Percentiles rank a stretch among this genome's conserved stretches.
These are phyloP conservation scores for Camellia lanceoleosa DNA, from an alignment of 148 eudicot species.

Conservation along the genomic window DNA sequence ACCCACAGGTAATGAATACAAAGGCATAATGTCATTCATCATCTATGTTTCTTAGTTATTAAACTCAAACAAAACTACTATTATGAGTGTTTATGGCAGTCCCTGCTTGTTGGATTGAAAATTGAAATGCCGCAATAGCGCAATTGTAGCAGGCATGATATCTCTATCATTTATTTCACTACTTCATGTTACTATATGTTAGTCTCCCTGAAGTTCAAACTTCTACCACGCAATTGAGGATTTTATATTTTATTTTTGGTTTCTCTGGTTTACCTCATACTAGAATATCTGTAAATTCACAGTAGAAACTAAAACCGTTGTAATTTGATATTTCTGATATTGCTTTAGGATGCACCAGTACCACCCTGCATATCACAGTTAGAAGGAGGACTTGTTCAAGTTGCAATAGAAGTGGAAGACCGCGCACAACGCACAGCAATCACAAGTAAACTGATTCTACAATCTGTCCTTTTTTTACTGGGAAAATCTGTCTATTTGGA, in stretches of 20 bases:
- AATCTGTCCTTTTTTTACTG: neutral
- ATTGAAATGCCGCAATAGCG: neutral
- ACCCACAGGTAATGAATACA: slow-evolving; percentile 65
- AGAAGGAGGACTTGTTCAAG: slow-evolving; percentile 98
- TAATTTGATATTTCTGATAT: slow-evolving; percentile 12
- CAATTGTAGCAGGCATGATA: neutral
- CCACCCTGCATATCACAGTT: slow-evolving; percentile 98
- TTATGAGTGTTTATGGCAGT: neutral
- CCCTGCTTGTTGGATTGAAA: neutral
- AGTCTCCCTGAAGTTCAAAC: neutral
- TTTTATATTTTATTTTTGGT: neutral
- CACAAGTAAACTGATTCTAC: slow-evolving; percentile 49
- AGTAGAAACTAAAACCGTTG: slow-evolving; percentile 5
- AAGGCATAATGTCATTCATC: neutral
- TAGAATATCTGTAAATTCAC: neutral
- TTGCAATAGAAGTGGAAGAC: slow-evolving; percentile 98
- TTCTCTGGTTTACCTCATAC: neutral
- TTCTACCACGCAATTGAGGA: neutral
- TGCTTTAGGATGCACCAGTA: slow-evolving; percentile 90
- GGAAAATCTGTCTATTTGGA: neutral
- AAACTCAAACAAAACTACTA: neutral
- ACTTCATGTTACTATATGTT: neutral
- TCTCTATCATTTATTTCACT: neutral
- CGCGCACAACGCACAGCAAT: slow-evolving; percentile 95
- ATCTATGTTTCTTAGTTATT: neutral